phyloP scores from a whole-genome alignment of 116 monocot genomes.

The Phalaenopsis hybrid region DNA sequence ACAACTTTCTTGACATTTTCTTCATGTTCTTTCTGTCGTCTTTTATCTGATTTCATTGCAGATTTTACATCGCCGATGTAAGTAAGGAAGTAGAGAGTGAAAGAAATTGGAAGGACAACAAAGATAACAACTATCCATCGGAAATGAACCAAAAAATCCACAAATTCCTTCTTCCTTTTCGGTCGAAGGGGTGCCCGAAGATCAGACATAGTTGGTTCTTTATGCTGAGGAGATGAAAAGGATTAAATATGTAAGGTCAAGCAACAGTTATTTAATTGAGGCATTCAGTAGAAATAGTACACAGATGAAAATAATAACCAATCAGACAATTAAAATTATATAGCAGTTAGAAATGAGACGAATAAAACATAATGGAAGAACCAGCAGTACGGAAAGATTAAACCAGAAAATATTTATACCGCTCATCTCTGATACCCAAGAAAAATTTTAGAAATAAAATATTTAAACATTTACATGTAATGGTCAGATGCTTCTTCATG shows the following conservation, averaged over 20 bases:
- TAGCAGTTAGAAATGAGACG: not conserved
- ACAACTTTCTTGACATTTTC: constrained; percentile 61
- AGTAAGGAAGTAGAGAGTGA: constrained; percentile 39
- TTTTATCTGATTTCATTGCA: constrained; percentile 43
- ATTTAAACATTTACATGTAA: not conserved
- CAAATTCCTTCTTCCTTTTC: constrained; percentile 52
- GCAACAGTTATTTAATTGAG: not conserved
- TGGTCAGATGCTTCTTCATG: not conserved
- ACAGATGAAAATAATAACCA: not conserved
- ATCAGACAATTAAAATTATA: not conserved
- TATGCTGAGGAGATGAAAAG: not conserved
- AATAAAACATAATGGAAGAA: not conserved
- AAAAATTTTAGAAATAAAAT: not conserved
- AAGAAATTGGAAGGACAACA: constrained; percentile 66
- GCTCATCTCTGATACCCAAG: not conserved
- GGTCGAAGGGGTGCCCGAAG: constrained; percentile 39
- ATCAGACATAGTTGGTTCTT: constrained; percentile 19
- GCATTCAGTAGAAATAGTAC: not conserved
- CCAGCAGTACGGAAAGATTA: not conserved
- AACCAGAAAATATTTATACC: not conserved
- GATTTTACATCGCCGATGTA: constrained; percentile 58
- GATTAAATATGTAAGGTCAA: not conserved
- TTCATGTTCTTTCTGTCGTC: constrained; percentile 49
- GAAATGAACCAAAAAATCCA: constrained; percentile 60
- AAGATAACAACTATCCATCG: constrained; percentile 68